phyloP scores from a whole-genome alignment of 2,329 filamentous ascomycete genomes.

The Scorias spongiosa region DNA sequence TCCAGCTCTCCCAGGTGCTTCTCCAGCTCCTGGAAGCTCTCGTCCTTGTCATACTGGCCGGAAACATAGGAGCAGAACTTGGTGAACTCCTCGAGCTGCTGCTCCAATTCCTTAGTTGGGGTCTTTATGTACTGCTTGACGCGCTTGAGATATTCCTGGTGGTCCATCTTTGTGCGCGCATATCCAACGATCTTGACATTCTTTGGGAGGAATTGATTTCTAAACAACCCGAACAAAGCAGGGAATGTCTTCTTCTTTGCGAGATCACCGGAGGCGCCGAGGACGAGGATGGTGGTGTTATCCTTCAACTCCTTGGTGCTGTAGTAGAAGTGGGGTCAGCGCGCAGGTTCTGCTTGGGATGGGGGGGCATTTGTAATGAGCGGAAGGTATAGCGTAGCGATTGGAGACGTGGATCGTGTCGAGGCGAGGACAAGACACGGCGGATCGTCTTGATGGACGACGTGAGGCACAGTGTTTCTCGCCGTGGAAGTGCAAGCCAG shows the following conservation, averaged over 20 bases:
- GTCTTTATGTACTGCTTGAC: slow-evolving; percentile 99
- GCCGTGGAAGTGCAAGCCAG: neutral
- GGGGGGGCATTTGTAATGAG: neutral
- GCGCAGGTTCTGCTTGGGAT: slow-evolving; percentile 1
- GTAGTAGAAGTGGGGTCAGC: slow-evolving; percentile 5
- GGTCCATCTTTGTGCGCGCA: slow-evolving; percentile 99
- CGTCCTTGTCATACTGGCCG: slow-evolving; percentile 96
- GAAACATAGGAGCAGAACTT: slow-evolving; percentile 80
- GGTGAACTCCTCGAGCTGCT: slow-evolving; percentile 85
- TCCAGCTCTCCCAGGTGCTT: slow-evolving; percentile 78
- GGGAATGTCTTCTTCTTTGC: slow-evolving; percentile 99
- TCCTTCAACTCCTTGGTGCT: slow-evolving; percentile 94
- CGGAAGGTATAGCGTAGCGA: neutral
- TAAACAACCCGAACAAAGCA: slow-evolving; percentile 90
- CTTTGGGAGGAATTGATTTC: slow-evolving; percentile 95
- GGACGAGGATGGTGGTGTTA: slow-evolving; percentile 91
- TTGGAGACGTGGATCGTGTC: neutral
- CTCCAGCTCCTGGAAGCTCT: slow-evolving; percentile 75
- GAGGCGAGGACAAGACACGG: neutral
- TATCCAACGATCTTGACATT: slow-evolving; percentile 96
- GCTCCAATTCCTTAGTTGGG: slow-evolving; percentile 90
- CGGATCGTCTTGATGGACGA: neutral
- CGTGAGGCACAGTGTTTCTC: neutral
- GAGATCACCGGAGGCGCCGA: slow-evolving; percentile 91
- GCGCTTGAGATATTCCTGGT: slow-evolving; percentile 81